Evolutionary conservation across 768 basidiomycete species (phyloP).

Genomic region (Naematelia aurantialba): DNA sequence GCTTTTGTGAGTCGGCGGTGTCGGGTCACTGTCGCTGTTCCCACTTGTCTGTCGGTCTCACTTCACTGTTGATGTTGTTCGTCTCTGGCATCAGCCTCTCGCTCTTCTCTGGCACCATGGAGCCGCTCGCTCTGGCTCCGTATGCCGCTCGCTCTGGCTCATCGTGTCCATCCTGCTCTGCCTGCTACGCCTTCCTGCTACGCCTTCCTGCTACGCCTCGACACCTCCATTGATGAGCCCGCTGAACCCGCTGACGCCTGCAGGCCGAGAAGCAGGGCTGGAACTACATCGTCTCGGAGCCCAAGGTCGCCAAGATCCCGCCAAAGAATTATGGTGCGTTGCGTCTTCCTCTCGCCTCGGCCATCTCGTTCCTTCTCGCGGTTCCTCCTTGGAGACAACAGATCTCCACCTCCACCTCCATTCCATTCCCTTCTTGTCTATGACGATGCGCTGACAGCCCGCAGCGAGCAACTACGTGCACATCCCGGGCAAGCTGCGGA

Average conservation of each 20-base stretch:
- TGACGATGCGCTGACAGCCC: slow-evolving; percentile 64
- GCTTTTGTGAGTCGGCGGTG: slow-evolving; percentile 64
- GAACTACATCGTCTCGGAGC: slow-evolving; percentile 82
- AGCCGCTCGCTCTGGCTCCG: no score
- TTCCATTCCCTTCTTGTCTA: not conserved
- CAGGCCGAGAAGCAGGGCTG: slow-evolving; percentile 93
- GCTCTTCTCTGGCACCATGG: no score
- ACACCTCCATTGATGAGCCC: no score
- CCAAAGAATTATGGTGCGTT: slow-evolving; percentile 51
- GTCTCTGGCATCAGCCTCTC: no score
- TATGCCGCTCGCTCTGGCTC: no score
- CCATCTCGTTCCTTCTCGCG: not conserved
- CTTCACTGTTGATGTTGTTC: no score
- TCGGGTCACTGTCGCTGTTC: not conserved
- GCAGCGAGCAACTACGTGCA: slow-evolving; percentile 91
- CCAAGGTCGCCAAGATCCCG: slow-evolving; percentile 46
- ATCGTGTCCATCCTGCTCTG: no score
- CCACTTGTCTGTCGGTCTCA: no score
- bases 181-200: no score
- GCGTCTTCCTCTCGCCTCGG: not conserved
- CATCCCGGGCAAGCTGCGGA: slow-evolving; percentile 66
- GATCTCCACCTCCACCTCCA: no score
- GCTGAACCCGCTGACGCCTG: slow-evolving; percentile 3
- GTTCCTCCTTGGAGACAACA: not conserved
- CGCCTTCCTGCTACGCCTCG: no score